Conservation (phyloP, 192 early-diverging fungal genomes). For the Blastocladiella britannica region DNA sequence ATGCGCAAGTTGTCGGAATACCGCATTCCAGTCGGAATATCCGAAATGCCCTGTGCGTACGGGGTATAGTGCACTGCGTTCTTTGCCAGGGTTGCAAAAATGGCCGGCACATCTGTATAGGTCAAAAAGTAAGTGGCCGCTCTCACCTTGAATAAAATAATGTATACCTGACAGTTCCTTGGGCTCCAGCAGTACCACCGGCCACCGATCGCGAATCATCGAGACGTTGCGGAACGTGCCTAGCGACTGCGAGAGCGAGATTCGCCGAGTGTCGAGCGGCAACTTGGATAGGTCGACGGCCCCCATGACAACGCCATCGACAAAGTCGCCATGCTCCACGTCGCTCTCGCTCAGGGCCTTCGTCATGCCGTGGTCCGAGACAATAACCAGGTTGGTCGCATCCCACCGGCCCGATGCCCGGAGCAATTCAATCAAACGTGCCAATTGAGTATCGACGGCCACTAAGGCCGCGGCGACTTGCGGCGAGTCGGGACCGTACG, state of each 20-base stretch:
- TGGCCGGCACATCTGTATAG: no score
- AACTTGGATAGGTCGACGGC: no score
- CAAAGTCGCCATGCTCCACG: neutral
- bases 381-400: constrained; percentile 3
- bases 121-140: no score
- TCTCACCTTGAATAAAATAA: no score
- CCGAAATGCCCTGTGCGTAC: no score
- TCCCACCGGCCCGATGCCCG: neutral
- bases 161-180: neutral
- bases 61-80: no score
- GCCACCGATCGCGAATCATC: neutral
- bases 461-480: constrained; percentile 2
- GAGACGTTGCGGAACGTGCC: neutral
- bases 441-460: constrained; percentile 4
- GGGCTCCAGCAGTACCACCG: neutral
- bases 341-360: neutral
- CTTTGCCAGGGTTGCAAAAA: no score
- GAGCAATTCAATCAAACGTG: neutral
- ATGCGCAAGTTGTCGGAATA: constrained; percentile 7
- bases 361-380: constrained; percentile 8
- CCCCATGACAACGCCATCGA: no score
- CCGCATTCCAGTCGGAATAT: no score
- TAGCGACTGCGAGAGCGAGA: neutral
- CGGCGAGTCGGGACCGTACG: neutral
- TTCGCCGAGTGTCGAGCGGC: no score